Evolutionary conservation across 2,329 filamentous ascomycete genomes (phyloP), one percentile per base, ranked within the genome.

Genomic region (Epichloe festucae): DNA sequence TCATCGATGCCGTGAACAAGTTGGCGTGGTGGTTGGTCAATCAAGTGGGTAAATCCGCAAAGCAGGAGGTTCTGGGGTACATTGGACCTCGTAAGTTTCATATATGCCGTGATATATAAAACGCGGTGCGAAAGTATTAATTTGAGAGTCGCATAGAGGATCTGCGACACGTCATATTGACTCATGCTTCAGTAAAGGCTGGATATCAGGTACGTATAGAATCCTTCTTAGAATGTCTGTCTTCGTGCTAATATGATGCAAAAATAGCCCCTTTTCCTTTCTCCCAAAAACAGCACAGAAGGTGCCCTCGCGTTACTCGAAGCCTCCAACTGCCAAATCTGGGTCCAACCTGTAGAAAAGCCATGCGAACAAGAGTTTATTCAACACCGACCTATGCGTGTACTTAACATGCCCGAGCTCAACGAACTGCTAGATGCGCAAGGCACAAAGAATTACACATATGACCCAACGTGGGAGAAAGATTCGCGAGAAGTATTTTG

Each of bases 401-500:
- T 66, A 17, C 52, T 67, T 10, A 50, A 59, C 0, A 55, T 69
- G 1, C 60, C 69, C 1, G 35, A 38, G 2, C 53, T 67, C 7
- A 58, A 64, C 3, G 57, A 62, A 1, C 62, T 70, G 36, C 56
- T 65, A 5, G 53, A 59, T 5, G 45, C 36, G 4, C 49, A 56
- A 2, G 27, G 46, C 2, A 46, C 52, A 0, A 14, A 57, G 38
- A 49, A 55, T 4, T 69, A 63, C 27, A 54, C 53, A 0, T 70
- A 67, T 49, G 57, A 55, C 3, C 66, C 64, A 41, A 62, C 57
- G 2, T 70, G 63, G n/a, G 61, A 64, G 2, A 56, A 62, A 3
- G 66, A 64, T 5, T 56, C 55, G 0, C 54, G 63, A 34, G 68
- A 71, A 1, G 64, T 65, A 0, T 67, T 71, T 5, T 62, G 66